phyloP scores from a whole-genome alignment of 2,329 filamentous ascomycete species.

The Diaporthe australafricana region DNA sequence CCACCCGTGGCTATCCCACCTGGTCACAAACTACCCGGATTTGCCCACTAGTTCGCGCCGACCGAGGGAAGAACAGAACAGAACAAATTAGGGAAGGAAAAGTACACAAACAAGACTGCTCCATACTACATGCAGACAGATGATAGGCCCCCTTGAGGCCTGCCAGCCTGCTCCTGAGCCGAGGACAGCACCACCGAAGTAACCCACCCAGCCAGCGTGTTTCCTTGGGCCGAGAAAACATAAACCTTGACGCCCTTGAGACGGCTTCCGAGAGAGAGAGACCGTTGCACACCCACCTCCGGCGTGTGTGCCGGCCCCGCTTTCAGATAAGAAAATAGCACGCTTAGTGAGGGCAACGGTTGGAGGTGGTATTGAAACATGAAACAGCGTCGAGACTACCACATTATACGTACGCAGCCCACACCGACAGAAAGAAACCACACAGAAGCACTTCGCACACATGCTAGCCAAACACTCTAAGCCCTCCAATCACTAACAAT shows the following conservation, averaged over 20 bases:
- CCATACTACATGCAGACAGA: neutral
- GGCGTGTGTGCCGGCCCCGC: neutral
- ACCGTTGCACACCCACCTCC: neutral
- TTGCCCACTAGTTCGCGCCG: neutral
- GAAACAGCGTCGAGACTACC: conserved; percentile 10
- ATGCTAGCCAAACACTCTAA: neutral
- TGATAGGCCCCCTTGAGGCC: neutral
- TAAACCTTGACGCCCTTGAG: neutral
- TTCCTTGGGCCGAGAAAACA: neutral
- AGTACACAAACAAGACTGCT: neutral
- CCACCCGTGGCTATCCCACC: neutral
- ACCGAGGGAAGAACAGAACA: neutral
- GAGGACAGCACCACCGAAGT: neutral
- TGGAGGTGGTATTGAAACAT: conserved; percentile 1
- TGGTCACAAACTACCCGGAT: neutral
- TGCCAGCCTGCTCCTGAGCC: neutral
- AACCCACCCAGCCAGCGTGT: neutral
- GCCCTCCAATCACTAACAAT: neutral
- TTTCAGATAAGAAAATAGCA: neutral
- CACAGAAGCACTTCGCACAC: conserved; percentile 5
- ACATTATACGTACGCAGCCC: neutral
- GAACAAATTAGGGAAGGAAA: neutral
- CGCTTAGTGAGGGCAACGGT: neutral
- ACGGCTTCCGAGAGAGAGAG: no score
- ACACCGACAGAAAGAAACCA: neutral